Conservation (phyloP, 495 filamentous ascomycete species). For the Trichoderma parareesei region DNA sequence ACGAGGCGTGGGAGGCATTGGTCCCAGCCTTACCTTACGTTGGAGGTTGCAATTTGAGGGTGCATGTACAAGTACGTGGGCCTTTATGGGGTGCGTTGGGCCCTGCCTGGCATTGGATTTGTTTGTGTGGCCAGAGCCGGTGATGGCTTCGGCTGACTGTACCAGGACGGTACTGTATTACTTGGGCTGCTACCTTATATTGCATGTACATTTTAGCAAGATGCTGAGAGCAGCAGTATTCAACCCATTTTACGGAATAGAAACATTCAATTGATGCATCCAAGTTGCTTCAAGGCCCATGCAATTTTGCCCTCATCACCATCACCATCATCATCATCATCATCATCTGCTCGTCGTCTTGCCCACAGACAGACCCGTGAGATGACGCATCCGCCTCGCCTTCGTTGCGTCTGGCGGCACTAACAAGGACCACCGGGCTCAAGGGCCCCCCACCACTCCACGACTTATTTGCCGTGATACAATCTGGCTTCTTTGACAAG, state of each 20-base stretch:
- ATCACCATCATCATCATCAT: no score
- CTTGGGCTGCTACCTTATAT: neutral
- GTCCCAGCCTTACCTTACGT: neutral
- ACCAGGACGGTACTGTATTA: neutral
- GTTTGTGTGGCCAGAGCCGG: neutral
- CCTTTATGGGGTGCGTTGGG: no score
- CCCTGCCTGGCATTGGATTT: no score
- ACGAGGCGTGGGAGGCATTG: neutral
- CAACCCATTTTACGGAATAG: no score
- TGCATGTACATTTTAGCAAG: neutral
- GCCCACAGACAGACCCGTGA: neutral
- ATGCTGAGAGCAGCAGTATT: neutral
- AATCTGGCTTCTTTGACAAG: slow-evolving; percentile 2
- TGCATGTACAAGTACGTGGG: no score
- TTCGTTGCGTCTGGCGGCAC: neutral
- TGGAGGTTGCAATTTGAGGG: neutral
- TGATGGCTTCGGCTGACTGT: neutral
- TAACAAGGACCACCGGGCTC: neutral
- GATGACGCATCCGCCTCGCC: slow-evolving; percentile 1
- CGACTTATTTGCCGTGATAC: neutral
- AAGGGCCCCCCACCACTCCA: neutral
- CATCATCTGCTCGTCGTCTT: no score
- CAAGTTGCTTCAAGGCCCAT: no score
- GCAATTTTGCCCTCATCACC: no score
- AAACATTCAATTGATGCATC: no score